Conservation (phyloP, 2,329 filamentous ascomycete species). For the Dactylellina haptotyla region DNA sequence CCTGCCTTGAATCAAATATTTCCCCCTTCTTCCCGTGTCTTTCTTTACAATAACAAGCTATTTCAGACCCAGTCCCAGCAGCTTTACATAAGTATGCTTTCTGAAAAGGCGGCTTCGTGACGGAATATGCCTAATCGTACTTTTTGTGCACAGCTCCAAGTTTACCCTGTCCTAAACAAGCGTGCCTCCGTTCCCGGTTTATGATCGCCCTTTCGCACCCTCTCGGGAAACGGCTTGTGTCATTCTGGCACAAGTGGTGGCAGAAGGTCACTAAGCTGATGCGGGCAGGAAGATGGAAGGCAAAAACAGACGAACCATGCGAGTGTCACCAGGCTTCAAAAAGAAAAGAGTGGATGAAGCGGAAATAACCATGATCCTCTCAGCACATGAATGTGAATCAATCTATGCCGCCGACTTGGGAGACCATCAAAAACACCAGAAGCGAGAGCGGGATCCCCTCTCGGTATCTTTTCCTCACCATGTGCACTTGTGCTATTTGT, state of each 20-base stretch:
- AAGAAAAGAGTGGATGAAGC: not conserved
- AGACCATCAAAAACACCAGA: constrained; percentile 15
- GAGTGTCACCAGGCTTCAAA: constrained; percentile 7
- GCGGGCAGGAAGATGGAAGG: constrained; percentile 5
- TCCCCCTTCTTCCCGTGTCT: constrained; percentile 12
- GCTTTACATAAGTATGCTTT: not conserved
- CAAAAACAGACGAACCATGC: not conserved
- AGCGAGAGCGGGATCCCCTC: constrained; percentile 16
- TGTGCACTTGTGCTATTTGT: constrained; percentile 29
- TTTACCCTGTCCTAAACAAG: not conserved
- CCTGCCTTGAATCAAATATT: not conserved
- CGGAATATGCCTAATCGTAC: constrained; percentile 29
- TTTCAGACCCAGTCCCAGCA: not conserved
- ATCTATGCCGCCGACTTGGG: not conserved
- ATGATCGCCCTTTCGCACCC: not conserved
- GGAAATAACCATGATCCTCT: not conserved
- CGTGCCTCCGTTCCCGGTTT: constrained; percentile 8
- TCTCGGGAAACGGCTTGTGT: constrained; percentile 26
- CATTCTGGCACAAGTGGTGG: constrained; percentile 16
- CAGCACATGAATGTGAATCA: not conserved
- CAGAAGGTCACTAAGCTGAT: constrained; percentile 28
- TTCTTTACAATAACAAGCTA: not conserved
- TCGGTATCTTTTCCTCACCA: constrained; percentile 5
- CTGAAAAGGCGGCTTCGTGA: constrained; percentile 25
- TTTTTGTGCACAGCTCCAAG: not conserved